A percentile compares a stretch with the other conserved stretches of the same genome.
Evolutionary conservation across 2,329 filamentous ascomycete genomes (phyloP).

Genomic region (Neofusicoccum umdonicola): DNA sequence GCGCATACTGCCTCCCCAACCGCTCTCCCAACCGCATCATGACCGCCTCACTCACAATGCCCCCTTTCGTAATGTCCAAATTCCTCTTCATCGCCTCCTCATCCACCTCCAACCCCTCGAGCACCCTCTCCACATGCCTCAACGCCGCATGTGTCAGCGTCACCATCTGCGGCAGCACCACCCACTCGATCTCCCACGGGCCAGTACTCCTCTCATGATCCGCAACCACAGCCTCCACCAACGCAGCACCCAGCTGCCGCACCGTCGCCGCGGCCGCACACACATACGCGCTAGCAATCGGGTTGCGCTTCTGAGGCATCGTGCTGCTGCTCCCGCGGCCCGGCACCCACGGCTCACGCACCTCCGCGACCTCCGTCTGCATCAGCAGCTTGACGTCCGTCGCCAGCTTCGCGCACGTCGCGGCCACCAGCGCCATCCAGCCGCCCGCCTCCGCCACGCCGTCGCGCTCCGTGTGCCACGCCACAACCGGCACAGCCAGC

Average conservation of each 20-base stretch:
- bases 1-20: constrained; percentile 33
- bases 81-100: constrained; percentile 24
- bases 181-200: constrained; percentile 34
- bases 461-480: constrained; percentile 34
- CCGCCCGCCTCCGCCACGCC: constrained; percentile 27
- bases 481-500: constrained; percentile 26
- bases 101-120: constrained; percentile 28
- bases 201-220: constrained; percentile 33
- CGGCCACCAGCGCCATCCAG: constrained; percentile 27
- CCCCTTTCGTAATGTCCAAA: constrained; percentile 32
- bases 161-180: constrained; percentile 30
- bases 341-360: constrained; percentile 45
- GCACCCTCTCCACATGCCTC: constrained; percentile 25
- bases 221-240: constrained; percentile 29
- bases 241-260: constrained; percentile 24
- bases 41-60: constrained; percentile 38
- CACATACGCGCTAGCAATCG: constrained; percentile 29
- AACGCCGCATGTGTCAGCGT: constrained; percentile 26
- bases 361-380: constrained; percentile 31
- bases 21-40: constrained; percentile 38
- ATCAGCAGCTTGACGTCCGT: constrained; percentile 31
- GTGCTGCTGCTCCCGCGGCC: constrained; percentile 56
- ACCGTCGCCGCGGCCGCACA: constrained; percentile 27
- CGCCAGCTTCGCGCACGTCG: constrained; percentile 29
- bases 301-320: constrained; percentile 51